Percentiles rank a stretch among this genome's conserved stretches.
Conservation (phyloP, 2,329 filamentous ascomycete genomes). For the Penicillium decumbens region DNA sequence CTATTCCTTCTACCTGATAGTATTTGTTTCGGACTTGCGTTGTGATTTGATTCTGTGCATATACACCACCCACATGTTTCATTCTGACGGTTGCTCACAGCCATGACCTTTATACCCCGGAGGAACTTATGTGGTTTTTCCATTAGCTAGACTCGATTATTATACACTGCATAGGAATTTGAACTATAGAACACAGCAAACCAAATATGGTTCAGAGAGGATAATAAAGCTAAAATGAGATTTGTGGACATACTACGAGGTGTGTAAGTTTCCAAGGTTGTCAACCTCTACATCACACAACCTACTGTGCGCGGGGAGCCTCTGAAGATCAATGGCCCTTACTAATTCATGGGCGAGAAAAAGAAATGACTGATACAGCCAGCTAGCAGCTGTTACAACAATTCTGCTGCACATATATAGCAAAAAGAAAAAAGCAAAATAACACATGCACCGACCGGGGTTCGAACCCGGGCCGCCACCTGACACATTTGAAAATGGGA, state of each 20-base stretch:
- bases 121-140: neutral
- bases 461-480: slow-evolving; percentile 25
- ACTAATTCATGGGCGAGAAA: no score
- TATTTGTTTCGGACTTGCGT: neutral
- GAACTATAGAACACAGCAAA: neutral
- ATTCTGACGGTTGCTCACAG: neutral
- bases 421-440: no score
- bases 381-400: no score
- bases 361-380: no score
- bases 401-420: no score
- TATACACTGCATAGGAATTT: neutral
- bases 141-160: neutral
- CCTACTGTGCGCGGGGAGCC: neutral
- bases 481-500: no score
- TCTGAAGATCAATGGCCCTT: no score
- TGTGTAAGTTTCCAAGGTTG: neutral
- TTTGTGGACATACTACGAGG: neutral
- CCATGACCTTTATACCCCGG: neutral
- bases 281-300: no score
- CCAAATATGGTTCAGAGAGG: neutral
- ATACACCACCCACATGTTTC: neutral
- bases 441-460: slow-evolving; percentile 18
- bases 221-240: neutral
- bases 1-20: neutral
- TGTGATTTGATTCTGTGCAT: neutral